A percentile compares a stretch with the other conserved stretches of the same genome.
Evolutionary conservation across 2,329 filamentous ascomycete species (phyloP).

Genomic region (Coniochaeta prunicola): DNA sequence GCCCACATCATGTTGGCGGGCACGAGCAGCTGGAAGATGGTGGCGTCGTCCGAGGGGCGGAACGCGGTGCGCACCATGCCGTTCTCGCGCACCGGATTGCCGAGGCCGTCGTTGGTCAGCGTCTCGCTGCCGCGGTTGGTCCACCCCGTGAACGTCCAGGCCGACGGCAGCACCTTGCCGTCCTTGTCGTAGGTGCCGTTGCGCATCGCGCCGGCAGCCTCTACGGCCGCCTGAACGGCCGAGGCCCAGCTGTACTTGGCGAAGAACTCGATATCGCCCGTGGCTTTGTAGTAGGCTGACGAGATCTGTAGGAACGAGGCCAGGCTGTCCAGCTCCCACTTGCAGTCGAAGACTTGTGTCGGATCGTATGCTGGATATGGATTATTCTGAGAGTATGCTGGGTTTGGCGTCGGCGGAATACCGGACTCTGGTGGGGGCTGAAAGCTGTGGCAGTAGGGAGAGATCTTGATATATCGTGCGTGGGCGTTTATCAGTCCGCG

Average conservation of each 20-base stretch:
- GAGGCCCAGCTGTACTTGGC: conserved; percentile 56
- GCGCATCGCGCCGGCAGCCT: conserved; percentile 58
- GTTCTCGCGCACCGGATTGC: conserved; percentile 70
- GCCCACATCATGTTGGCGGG: conserved; percentile 71
- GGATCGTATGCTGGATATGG: conserved; percentile 58
- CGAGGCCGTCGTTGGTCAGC: conserved; percentile 63
- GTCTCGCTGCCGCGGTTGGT: conserved; percentile 70
- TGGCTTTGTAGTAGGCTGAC: conserved; percentile 65
- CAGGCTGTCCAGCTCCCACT: conserved; percentile 86
- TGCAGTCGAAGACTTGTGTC: conserved; percentile 73
- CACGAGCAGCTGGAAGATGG: conserved; percentile 72
- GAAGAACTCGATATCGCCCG: conserved; percentile 51
- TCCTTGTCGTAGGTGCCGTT: conserved; percentile 59
- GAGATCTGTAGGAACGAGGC: conserved; percentile 78
- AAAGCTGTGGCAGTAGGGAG: conserved; percentile 85
- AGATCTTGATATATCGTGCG: conserved; percentile 57
- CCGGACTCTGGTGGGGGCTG: conserved; percentile 75
- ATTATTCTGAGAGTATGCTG: conserved; percentile 50
- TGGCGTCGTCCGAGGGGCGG: conserved; percentile 76
- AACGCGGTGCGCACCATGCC: conserved; percentile 75
- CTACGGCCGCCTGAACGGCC: conserved; percentile 60
- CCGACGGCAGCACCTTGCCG: conserved; percentile 42
- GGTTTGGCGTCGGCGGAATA: conserved; percentile 49
- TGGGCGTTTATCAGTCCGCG: conserved; percentile 67
- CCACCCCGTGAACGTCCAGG: conserved; percentile 67